A percentile compares a stretch with the other conserved stretches of the same genome.
These are phyloP conservation scores for Kokia cookei DNA, from an alignment of 441 rosid species.

Conservation along the genomic window DNA sequence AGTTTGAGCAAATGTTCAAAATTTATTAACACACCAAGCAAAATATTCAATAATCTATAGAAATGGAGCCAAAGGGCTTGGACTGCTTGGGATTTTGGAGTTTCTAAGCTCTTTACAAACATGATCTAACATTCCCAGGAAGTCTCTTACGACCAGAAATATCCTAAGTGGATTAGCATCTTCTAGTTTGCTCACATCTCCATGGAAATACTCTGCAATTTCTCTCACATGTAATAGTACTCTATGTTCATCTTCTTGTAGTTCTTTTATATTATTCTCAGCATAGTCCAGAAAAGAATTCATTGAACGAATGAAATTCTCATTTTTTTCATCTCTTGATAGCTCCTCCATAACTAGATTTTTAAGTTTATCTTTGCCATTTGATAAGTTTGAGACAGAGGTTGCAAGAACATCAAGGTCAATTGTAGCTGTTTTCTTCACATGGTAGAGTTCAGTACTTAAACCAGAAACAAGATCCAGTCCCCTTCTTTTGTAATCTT, in stretches of 20 bases:
- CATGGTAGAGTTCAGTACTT: slow-evolving; percentile 77
- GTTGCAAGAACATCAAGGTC: slow-evolving; percentile 82
- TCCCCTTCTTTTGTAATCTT: slow-evolving; percentile 87
- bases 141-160: slow-evolving; percentile 94
- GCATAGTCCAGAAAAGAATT: slow-evolving; percentile 46
- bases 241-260: slow-evolving; percentile 67
- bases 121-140: slow-evolving; percentile 87
- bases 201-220: slow-evolving; percentile 89
- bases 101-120: slow-evolving; percentile 87
- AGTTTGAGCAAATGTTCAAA: too few relatives aligned
- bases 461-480: slow-evolving; percentile 82
- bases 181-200: slow-evolving; percentile 63
- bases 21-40: background rate
- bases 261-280: slow-evolving; percentile 51
- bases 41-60: slow-evolving; percentile 22
- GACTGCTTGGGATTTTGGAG: slow-evolving; percentile 45
- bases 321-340: slow-evolving; percentile 34
- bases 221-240: slow-evolving; percentile 67
- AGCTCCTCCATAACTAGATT: slow-evolving; percentile 36
- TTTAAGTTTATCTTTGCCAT: slow-evolving; percentile 49
- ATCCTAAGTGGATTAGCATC: slow-evolving; percentile 81
- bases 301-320: slow-evolving; percentile 60
- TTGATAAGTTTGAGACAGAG: slow-evolving; percentile 69
- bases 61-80: slow-evolving; percentile 77
- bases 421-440: slow-evolving; percentile 79